Percentiles rank a stretch among this genome's conserved stretches.
Conservation (phyloP, 2,329 filamentous ascomycete species). For the Claviceps digitariae region DNA sequence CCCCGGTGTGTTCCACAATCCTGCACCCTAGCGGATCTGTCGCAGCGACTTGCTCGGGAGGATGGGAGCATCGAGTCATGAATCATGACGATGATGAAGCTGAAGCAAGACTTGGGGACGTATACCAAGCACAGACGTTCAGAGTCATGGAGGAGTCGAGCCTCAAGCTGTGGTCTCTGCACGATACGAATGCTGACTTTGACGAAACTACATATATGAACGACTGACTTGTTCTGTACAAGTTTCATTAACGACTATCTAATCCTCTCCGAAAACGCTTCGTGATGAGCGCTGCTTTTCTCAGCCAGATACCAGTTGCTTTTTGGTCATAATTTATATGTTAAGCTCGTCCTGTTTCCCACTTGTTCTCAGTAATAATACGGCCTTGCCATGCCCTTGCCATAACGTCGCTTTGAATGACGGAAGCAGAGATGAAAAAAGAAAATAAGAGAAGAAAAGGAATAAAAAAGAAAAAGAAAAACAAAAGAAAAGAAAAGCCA, state of each 20-base stretch:
- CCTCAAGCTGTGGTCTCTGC: conserved; percentile 7
- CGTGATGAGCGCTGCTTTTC: not conserved
- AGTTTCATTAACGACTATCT: not conserved
- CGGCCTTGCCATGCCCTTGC: not conserved
- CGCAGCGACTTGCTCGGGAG: conserved; percentile 41
- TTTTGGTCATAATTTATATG: not conserved
- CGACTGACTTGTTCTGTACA: not conserved
- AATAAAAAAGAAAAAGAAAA: not conserved
- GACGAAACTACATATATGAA: not conserved
- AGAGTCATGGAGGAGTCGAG: conserved; percentile 5
- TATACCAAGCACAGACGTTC: not conserved
- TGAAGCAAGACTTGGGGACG: not conserved
- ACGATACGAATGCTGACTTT: not conserved
- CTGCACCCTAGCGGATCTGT: conserved; percentile 43
- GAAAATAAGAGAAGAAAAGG: not conserved
- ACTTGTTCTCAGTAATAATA: not conserved
- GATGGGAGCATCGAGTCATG: conserved; percentile 27
- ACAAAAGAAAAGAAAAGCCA: not conserved
- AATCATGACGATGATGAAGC: not conserved
- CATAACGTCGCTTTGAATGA: not conserved
- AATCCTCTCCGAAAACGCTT: not conserved
- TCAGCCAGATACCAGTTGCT: not conserved
- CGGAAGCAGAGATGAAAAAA: not conserved
- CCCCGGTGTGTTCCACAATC: conserved; percentile 34
- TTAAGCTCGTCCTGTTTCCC: not conserved